Base-by-base conservation (phyloP, 768 basidiomycete species). In the Trametes gibbosa region DNA sequence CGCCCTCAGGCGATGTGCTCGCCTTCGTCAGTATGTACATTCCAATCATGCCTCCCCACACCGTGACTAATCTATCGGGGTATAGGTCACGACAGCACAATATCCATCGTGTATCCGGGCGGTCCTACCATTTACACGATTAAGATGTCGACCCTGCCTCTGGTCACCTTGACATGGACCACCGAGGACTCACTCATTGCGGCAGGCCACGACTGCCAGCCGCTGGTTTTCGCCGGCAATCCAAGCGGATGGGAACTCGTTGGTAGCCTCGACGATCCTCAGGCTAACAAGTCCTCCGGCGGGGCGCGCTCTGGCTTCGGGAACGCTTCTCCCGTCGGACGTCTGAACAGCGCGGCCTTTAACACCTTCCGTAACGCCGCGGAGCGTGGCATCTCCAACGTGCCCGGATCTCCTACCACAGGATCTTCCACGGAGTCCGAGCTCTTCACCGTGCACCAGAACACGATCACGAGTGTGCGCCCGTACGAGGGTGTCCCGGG, bases 181-280 rank as follows among this genome's bases (percentile, higher is more conserved):
- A 81, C 85, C 23, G 95, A 97, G 71, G 82, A 87, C 58, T 75
- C 84, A 9, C 73, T 99, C 63, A 80, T 99, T 42, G 95, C 93
- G 0, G 97, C 95, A 0, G 97, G 97, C 0, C 96, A 99, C 74
- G 97, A 98, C 71, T 99, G 97, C 76, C 95, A 95, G 70, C 97
- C 97, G 1, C 75, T 94, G 23, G 83, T 97, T 27, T 95, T 94
- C 74, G 78, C 83, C 2, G 95, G 94, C 9, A 80, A 80, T 40
- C 79, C 82, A 49, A 75, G 66, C 2, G 94, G 93, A 1, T 99
- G 97, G 97, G 78, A 84, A 46, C 76, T 83, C 43, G 76, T 83
- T 37, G 89, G 91, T 13, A 92, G 89, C 57, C 81, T 99, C 64
- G 97, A 98, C 69, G 92, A 96, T 66, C 78, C 85, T n/a, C 81